Percentiles rank a stretch among this genome's conserved stretches.
phyloP scores from a whole-genome alignment of 169 alveolate genomes.

The Theileria annulata region DNA sequence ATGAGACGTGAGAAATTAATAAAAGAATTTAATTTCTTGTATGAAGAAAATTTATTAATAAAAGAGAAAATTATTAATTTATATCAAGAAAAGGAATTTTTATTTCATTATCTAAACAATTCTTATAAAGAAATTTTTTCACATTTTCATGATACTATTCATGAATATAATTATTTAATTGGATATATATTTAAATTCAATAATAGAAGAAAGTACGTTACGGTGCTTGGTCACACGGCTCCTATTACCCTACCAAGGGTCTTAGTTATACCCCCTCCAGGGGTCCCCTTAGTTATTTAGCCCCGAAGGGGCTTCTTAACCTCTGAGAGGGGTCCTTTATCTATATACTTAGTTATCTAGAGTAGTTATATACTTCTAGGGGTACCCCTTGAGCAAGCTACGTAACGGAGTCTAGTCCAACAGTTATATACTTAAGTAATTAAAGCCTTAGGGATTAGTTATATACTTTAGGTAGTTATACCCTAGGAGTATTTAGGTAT shows the following conservation, averaged over 20 bases:
- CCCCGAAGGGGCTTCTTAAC: no score
- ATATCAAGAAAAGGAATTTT: conserved; percentile 18
- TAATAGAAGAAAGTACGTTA: conserved; percentile 1
- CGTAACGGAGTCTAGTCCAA: no score
- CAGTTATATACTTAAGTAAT: no score
- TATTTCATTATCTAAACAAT: conserved; percentile 27
- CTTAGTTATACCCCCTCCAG: background rate
- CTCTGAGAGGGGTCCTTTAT: no score
- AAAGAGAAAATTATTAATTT: conserved; percentile 21
- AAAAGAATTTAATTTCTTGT: conserved; percentile 15
- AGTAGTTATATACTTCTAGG: no score
- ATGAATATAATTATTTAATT: conserved; percentile 26
- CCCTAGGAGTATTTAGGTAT: no score
- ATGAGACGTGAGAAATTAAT: conserved; percentile 30
- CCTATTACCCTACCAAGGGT: background rate
- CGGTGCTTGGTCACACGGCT: background rate
- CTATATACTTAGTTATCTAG: no score
- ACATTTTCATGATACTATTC: conserved; percentile 39
- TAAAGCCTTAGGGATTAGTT: no score
- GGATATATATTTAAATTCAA: conserved; percentile 7
- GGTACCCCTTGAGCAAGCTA: no score
- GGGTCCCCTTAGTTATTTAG: background rate
- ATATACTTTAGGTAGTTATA: no score
- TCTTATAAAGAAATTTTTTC: conserved; percentile 12
- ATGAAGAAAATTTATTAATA: conserved; percentile 21